phyloP scores from a whole-genome alignment of 2,329 filamentous ascomycete genomes.

The Cylindrodendrum hubeiense region DNA sequence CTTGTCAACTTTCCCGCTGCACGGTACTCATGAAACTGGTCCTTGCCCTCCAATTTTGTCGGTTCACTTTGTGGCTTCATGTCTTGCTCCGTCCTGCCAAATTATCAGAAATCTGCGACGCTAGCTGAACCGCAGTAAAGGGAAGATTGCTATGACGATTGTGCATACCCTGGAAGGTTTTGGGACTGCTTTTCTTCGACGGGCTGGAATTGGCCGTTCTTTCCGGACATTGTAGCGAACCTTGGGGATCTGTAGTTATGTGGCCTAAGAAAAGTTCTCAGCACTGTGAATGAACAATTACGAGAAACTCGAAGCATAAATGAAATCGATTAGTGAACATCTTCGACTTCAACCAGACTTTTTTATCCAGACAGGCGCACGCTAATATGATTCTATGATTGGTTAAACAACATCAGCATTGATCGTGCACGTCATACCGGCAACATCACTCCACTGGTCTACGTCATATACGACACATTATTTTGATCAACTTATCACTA shows the following conservation, averaged over 20 bases:
- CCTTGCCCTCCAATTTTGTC: constrained; percentile 55
- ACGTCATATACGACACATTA: neutral
- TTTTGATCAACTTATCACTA: neutral
- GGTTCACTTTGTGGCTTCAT: constrained; percentile 55
- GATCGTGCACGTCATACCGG: neutral
- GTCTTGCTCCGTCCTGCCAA: constrained; percentile 49
- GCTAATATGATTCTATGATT: neutral
- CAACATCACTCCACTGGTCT: neutral
- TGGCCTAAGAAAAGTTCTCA: neutral
- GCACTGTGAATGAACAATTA: neutral
- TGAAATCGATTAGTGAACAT: neutral
- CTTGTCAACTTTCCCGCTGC: constrained; percentile 63
- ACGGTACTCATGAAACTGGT: constrained; percentile 51
- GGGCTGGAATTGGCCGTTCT: constrained; percentile 50
- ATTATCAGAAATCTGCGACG: neutral
- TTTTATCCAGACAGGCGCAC: neutral
- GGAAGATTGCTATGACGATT: neutral
- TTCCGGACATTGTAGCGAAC: constrained; percentile 33
- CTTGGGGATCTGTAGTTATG: neutral
- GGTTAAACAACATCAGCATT: neutral
- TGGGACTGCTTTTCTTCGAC: constrained; percentile 51
- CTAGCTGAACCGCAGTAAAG: neutral
- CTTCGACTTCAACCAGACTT: neutral
- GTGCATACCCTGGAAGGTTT: constrained; percentile 51
- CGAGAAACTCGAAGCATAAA: neutral